A percentile compares a stretch with the other conserved stretches of the same genome.
Conservation (phyloP, 345 rosid species). For the Eucalyptus grandis region DNA sequence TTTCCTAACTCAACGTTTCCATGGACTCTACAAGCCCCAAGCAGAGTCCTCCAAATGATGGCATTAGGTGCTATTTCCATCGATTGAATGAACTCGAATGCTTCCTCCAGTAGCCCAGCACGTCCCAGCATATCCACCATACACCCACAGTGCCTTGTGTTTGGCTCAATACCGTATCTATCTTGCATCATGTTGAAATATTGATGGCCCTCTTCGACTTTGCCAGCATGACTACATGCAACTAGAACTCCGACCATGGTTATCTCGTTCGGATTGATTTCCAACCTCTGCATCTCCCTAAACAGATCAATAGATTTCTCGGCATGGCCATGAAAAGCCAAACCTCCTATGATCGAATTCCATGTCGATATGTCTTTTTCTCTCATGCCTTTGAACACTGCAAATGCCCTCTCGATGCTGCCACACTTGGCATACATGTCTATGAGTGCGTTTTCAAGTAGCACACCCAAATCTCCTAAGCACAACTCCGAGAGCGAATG, state of each 20-base stretch:
- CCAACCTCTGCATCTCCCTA: conserved; percentile 21
- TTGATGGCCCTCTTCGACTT: conserved; percentile 19
- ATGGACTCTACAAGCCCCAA: conserved; percentile 39
- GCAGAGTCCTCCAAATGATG: conserved; percentile 39
- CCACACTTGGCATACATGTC: conserved; percentile 18
- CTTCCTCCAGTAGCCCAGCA: conserved; percentile 26
- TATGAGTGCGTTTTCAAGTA: background rate
- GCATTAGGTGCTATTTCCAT: conserved; percentile 27
- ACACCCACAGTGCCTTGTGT: conserved; percentile 25
- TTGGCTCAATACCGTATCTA: conserved; percentile 15
- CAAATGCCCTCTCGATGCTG: conserved; percentile 21
- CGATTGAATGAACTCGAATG: conserved; percentile 15
- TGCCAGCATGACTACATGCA: conserved; percentile 49
- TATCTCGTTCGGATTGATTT: conserved; percentile 21
- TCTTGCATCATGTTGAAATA: conserved; percentile 18
- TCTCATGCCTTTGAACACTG: conserved; percentile 17
- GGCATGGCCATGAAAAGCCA: conserved; percentile 38
- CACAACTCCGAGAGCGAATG: background rate
- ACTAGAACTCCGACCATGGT: conserved; percentile 22
- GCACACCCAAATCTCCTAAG: background rate
- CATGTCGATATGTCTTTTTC: conserved; percentile 14
- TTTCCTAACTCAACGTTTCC: conserved; percentile 28
- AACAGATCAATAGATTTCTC: conserved; percentile 22
- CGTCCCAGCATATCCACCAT: conserved; percentile 49
- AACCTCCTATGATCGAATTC: conserved; percentile 31